Conservation (phyloP, 495 filamentous ascomycete species). For the Penicillium pancosmium region DNA sequence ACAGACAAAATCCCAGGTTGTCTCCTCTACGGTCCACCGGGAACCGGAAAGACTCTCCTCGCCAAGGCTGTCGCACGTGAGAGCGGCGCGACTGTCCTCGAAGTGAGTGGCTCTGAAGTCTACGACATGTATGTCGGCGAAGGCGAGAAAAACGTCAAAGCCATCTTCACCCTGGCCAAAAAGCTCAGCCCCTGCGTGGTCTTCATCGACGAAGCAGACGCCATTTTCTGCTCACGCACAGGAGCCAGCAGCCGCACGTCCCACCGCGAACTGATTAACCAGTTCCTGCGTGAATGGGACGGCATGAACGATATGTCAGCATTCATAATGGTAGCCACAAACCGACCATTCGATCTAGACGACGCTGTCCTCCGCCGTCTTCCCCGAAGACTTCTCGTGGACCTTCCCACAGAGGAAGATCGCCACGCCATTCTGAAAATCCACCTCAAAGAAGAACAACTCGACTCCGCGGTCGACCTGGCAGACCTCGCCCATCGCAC, state of each 20-base stretch:
- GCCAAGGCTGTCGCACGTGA: conserved; percentile 97
- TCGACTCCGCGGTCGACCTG: conserved; percentile 72
- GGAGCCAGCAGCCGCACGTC: conserved; percentile 57
- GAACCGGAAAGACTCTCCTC: conserved; percentile 93
- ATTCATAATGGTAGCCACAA: conserved; percentile 99
- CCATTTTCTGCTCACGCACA: conserved; percentile 78
- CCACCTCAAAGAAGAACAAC: conserved; percentile 75
- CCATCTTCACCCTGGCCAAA: conserved; percentile 87
- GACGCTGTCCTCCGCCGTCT: conserved; percentile 86
- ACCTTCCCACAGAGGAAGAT: conserved; percentile 79
- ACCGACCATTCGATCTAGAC: conserved; percentile 92
- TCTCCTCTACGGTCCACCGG: conserved; percentile 91
- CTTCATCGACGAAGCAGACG: conserved; percentile 97
- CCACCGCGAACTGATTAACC: conserved; percentile 93
- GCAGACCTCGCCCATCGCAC: conserved; percentile 72
- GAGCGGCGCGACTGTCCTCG: conserved; percentile 82
- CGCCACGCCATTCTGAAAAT: conserved; percentile 79
- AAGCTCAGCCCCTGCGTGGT: conserved; percentile 93
- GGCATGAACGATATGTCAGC: conserved; percentile 83
- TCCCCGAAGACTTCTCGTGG: conserved; percentile 82
- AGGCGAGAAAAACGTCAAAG: conserved; percentile 94
- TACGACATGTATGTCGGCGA: conserved; percentile 97
- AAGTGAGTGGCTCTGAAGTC: conserved; percentile 74
- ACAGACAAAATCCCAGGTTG: conserved; percentile 89
- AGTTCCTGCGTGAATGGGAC: conserved; percentile 98